These are phyloP conservation scores for Insectozyma bohioensis DNA, from an alignment of 1,139 yeast species.

Conservation along the genomic window DNA sequence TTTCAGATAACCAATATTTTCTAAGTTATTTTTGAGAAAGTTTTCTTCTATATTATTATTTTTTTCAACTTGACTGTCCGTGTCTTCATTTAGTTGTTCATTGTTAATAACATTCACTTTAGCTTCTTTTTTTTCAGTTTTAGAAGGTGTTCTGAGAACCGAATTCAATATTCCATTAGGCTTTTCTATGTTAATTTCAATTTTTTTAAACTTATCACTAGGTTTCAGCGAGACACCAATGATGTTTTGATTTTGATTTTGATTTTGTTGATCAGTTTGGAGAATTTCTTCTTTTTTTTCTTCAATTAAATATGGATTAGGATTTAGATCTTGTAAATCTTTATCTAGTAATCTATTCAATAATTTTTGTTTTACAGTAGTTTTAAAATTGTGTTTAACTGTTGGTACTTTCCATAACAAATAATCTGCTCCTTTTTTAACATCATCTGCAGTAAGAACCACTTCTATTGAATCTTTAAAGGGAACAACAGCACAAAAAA, in stretches of 20 bases:
- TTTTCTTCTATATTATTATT: no score
- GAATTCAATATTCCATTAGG: constrained; percentile 12
- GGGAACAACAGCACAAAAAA: constrained; percentile 9
- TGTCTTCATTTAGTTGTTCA: background rate
- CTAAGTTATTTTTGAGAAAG: no score
- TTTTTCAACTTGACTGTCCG: background rate
- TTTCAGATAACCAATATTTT: constrained; percentile 13
- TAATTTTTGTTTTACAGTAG: constrained; percentile 40
- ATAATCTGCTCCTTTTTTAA: constrained; percentile 23
- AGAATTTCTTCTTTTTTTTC: constrained; percentile 7
- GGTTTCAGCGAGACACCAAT: background rate
- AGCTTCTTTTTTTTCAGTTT: constrained; percentile 8
- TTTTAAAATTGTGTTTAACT: constrained; percentile 18
- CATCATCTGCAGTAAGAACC: constrained; percentile 25
- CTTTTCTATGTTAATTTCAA: constrained; percentile 9
- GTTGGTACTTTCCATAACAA: constrained; percentile 22
- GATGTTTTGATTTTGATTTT: constrained; percentile 4
- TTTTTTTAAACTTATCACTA: background rate
- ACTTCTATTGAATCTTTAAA: constrained; percentile 22
- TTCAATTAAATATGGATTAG: constrained; percentile 23
- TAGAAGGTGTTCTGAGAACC: constrained; percentile 13
- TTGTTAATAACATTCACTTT: constrained; percentile 3
- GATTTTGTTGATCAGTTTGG: constrained; percentile 11
- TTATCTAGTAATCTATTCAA: constrained; percentile 14
- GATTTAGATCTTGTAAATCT: constrained; percentile 21